A percentile compares a stretch with the other conserved stretches of the same genome.
These are phyloP conservation scores for Talaromyces sp. DNA, from an alignment of 2,329 filamentous ascomycete species.

Conservation along the genomic window DNA sequence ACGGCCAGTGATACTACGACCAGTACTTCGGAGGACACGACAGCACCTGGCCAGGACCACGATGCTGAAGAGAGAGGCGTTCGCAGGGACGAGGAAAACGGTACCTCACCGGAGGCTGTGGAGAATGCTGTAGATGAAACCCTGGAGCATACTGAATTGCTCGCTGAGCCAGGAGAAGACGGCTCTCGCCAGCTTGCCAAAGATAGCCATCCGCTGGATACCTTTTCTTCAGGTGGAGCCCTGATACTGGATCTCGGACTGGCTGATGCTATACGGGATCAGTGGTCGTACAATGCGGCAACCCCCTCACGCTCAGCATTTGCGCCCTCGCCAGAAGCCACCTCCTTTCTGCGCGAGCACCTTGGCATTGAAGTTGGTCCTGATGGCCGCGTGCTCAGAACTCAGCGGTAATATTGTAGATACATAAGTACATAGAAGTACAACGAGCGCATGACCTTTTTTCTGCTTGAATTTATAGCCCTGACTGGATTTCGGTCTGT, in stretches of 20 bases:
- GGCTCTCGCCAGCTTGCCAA: constrained; percentile 14
- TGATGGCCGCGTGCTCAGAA: constrained; percentile 28
- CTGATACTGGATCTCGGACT: constrained; percentile 34
- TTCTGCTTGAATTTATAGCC: neutral
- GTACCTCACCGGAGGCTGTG: neutral
- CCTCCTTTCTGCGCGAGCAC: constrained; percentile 30
- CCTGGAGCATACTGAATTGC: constrained; percentile 22
- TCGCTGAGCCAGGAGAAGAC: constrained; percentile 28
- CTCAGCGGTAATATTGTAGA: constrained; percentile 16
- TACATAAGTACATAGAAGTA: neutral
- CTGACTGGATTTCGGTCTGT: neutral
- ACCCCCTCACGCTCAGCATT: constrained; percentile 19
- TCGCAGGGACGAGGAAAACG: constrained; percentile 27
- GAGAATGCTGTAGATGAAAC: constrained; percentile 11
- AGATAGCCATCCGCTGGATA: constrained; percentile 31
- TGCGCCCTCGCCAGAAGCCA: constrained; percentile 27
- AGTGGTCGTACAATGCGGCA: constrained; percentile 29
- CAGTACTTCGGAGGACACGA: constrained; percentile 15
- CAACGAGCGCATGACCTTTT: neutral
- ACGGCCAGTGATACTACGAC: constrained; percentile 14
- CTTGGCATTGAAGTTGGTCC: constrained; percentile 32
- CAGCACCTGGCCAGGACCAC: constrained; percentile 42
- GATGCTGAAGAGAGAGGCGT: constrained; percentile 57
- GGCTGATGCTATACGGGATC: constrained; percentile 29
- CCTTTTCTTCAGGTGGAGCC: constrained; percentile 30